Evolutionary conservation across 1,284 basidiomycete species (phyloP).

Genomic region (Boletus mariae): DNA sequence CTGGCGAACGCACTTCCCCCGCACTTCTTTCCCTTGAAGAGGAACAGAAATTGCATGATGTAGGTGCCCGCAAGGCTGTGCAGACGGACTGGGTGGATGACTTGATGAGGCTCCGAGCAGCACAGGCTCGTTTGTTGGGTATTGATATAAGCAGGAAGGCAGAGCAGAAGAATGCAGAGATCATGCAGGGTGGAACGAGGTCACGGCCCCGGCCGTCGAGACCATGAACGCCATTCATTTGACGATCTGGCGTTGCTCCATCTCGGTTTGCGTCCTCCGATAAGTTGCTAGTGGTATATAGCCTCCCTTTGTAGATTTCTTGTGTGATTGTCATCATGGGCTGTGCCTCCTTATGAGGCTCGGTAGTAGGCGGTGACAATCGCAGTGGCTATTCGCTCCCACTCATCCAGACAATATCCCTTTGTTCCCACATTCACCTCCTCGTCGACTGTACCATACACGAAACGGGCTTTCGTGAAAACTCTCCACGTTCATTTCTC

Average conservation of each 20-base stretch:
- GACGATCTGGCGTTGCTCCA: conserved; percentile 4
- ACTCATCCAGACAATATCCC: not conserved
- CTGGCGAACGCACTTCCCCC: conserved; percentile 48
- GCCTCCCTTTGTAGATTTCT: too few species aligned
- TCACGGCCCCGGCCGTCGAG: conserved; percentile 28
- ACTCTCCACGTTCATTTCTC: conserved; percentile 24
- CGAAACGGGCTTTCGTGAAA: conserved; percentile 22
- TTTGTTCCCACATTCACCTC: not conserved
- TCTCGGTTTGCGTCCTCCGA: conserved; percentile 1
- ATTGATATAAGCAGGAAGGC: conserved; percentile 19
- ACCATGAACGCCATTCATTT: conserved; percentile 5
- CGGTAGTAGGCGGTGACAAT: not conserved
- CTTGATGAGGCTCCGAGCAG: conserved; percentile 47
- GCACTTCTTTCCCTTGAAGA: conserved; percentile 48
- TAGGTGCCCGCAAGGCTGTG: conserved; percentile 44
- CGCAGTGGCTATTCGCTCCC: not conserved
- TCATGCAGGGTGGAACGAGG: conserved; percentile 26
- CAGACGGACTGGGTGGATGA: conserved; percentile 68
- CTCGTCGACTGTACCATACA: conserved; percentile 11
- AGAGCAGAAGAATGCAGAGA: conserved; percentile 15
- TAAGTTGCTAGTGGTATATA: too few species aligned
- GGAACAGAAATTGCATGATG: conserved; percentile 50
- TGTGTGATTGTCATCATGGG: not conserved
- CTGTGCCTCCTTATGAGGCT: not conserved
- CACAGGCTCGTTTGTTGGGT: conserved; percentile 31